Evolutionary conservation across 495 filamentous ascomycete species (phyloP), one percentile per base, ranked within the genome.

Genomic region (Parathielavia hyrcaniae): DNA sequence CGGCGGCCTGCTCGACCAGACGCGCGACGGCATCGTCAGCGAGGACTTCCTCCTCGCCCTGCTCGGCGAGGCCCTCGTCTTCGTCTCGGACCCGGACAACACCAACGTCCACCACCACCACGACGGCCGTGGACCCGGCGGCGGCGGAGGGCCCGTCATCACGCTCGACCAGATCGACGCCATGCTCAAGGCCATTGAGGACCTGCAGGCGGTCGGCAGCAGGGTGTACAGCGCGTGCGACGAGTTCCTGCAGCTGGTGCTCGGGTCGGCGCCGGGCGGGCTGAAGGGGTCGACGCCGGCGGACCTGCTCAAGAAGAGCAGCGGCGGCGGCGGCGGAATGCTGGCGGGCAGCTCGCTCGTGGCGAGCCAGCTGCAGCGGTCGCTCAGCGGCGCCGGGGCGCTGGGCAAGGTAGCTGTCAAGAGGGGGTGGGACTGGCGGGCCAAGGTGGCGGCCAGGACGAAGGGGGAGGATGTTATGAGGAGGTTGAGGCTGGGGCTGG

Each of bases 401-500:
- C 52, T 62, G 45, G 59, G 57, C 69, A 78, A 79, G 63, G 75
- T 73, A 13, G 70, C 73, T 32, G 61, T 75, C 16, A 78, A 80
- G 68, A 75, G 88, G 51, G 86, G 86, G 0, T 96, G 91, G 91
- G 91, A 97, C 72, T 97, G 91, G 91, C 73, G 91, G 60, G 75
- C 72, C 7, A 81, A 81, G 12, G 69, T 92, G 51, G 66, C 74
- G 13, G 81, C 79, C 45, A 73, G 75, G 32, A 78, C 76, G 12
- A 82, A 64, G 52, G 88, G 82, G 0, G 75, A 79, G 62, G 86
- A 91, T 64, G 73, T 96, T 1, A 71, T 96, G 40, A 72, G 77
- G 54, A 76, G 88, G 64, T 63, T 96, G 74, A 80, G 91, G 64
- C 65, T 87, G 56, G 88, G 86, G 22, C 65, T 96, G 65, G 87